A percentile compares a stretch with the other conserved stretches of the same genome.
Evolutionary conservation across 2,329 filamentous ascomycete genomes (phyloP).

Genomic region (Colletotrichum viniferum): DNA sequence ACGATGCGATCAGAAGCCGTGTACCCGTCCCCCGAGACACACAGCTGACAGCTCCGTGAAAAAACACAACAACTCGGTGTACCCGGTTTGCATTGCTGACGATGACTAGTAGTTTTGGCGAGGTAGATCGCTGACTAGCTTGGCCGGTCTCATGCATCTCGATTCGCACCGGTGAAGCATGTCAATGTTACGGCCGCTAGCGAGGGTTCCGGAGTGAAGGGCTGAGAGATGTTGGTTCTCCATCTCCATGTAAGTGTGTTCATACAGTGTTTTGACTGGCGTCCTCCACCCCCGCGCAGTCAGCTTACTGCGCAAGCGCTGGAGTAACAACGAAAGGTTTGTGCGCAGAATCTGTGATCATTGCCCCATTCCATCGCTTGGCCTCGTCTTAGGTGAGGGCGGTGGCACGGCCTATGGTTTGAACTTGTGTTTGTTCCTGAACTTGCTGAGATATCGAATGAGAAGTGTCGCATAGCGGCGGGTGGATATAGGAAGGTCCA

Average conservation of each 20-base stretch:
- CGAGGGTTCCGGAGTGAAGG: neutral
- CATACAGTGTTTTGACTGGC: neutral
- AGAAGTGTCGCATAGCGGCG: neutral
- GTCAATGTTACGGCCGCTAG: neutral
- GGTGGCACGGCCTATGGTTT: neutral
- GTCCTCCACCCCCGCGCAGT: neutral
- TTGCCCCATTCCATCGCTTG: neutral
- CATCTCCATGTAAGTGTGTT: neutral
- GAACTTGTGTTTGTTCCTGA: neutral
- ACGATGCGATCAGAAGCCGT: neutral
- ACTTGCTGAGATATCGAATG: neutral
- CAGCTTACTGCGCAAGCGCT: neutral
- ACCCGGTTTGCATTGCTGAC: neutral
- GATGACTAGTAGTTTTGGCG: neutral
- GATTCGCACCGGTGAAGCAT: neutral
- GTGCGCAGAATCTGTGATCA: neutral
- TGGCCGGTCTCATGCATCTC: neutral
- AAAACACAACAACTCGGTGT: neutral
- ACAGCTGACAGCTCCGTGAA: neutral
- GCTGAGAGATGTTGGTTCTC: neutral
- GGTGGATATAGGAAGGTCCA: neutral
- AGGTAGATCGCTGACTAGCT: neutral
- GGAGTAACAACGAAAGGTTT: neutral
- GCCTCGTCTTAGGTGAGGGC: neutral
- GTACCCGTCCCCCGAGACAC: neutral